Evolutionary conservation across 495 filamentous ascomycete species (phyloP).

Genomic region (Penicillium malachiteum): DNA sequence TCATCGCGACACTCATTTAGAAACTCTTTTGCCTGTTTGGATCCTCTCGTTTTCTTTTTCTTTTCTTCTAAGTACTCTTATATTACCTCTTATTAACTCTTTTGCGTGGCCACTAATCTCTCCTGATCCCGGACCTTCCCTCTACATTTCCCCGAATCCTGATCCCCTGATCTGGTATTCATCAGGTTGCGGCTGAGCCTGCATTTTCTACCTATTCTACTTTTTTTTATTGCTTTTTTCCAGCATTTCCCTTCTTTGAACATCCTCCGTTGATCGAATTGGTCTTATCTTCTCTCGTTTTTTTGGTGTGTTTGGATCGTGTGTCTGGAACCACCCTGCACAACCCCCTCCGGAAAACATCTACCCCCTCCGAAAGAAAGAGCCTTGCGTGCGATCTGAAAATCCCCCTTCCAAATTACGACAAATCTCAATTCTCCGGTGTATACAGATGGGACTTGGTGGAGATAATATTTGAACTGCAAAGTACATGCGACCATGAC

Average conservation of each 20-base stretch:
- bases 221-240: no score
- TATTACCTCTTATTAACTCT: background rate
- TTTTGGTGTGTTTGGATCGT: constrained; percentile 17
- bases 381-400: constrained; percentile 23
- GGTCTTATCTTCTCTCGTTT: constrained; percentile 8
- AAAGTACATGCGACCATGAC: constrained; percentile 56
- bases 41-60: constrained; percentile 8
- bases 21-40: constrained; percentile 7
- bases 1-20: constrained; percentile 14
- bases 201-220: constrained; percentile 11
- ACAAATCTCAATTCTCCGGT: background rate
- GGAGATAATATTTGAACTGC: constrained; percentile 13
- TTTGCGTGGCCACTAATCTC: constrained; percentile 13
- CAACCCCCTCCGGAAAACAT: constrained; percentile 4
- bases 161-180: constrained; percentile 22
- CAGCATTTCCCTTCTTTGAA: constrained; percentile 16
- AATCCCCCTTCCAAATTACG: constrained; percentile 18
- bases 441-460: constrained; percentile 5
- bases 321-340: constrained; percentile 4
- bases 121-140: constrained; percentile 22
- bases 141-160: constrained; percentile 2
- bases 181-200: constrained; percentile 32
- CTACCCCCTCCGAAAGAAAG: background rate
- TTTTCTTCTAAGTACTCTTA: constrained; percentile 10
- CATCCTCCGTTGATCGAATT: constrained; percentile 21